Evolutionary conservation across 345 rosid genomes (phyloP).

Genomic region (Citrus cavaleriei): DNA sequence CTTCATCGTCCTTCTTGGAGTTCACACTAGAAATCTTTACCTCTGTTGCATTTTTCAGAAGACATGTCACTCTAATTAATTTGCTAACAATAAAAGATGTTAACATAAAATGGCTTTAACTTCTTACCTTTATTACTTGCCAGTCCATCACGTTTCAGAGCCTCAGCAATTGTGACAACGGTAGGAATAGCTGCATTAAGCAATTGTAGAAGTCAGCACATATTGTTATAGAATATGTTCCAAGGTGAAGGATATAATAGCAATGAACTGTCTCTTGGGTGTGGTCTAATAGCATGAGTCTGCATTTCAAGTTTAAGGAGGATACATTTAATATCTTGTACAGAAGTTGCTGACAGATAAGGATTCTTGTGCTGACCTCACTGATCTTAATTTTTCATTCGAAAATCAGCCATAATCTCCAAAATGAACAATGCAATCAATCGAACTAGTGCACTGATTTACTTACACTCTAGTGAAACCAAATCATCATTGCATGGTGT

Average conservation of each 20-base stretch:
- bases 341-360: background rate
- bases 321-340: background rate
- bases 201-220: background rate
- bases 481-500: background rate
- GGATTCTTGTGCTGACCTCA: background rate
- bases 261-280: background rate
- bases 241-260: background rate
- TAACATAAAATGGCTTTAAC: background rate
- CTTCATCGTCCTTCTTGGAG: slow-evolving; percentile 8
- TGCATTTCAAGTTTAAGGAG: background rate
- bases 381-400: background rate
- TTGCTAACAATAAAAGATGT: background rate
- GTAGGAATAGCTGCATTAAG: slow-evolving; percentile 32
- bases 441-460: no score
- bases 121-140: slow-evolving; percentile 23
- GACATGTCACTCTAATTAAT: background rate
- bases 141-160: slow-evolving; percentile 29
- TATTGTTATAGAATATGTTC: background rate
- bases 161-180: slow-evolving; percentile 31
- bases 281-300: background rate
- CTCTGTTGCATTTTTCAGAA: slow-evolving; percentile 18
- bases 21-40: slow-evolving; percentile 18
- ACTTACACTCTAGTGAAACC: background rate
- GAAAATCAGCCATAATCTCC: background rate
- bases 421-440: background rate